Percentiles rank a stretch among this genome's conserved stretches.
These are phyloP conservation scores for Suhomyces sp. DNA, from an alignment of 805 yeast species.

Conservation along the genomic window DNA sequence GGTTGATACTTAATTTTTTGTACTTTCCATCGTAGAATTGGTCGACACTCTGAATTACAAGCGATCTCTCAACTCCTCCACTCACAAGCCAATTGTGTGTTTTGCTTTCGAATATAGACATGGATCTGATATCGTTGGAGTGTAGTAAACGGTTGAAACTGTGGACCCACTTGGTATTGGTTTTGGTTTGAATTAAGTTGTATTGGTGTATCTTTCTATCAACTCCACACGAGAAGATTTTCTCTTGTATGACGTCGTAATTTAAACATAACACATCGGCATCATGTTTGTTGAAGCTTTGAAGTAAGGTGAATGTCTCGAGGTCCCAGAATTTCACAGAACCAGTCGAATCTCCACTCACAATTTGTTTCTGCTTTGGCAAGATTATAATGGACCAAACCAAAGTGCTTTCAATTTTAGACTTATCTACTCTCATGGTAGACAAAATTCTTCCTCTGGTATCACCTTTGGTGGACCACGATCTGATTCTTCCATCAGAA, in stretches of 20 bases:
- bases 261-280: constrained; percentile 84
- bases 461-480: constrained; percentile 59
- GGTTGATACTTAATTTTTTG: constrained; percentile 64
- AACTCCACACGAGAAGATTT: constrained; percentile 84
- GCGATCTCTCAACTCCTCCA: constrained; percentile 77
- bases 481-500: constrained; percentile 87
- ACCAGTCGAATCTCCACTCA: constrained; percentile 97
- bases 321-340: constrained; percentile 91
- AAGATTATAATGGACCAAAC: constrained; percentile 83
- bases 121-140: constrained; percentile 79
- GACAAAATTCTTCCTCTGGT: constrained; percentile 67
- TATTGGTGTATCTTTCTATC: constrained; percentile 87
- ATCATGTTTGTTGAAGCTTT: constrained; percentile 79
- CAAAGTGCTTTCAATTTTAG: constrained; percentile 79
- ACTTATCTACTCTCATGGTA: constrained; percentile 89
- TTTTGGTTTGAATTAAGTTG: constrained; percentile 38
- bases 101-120: constrained; percentile 67
- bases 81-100: constrained; percentile 67
- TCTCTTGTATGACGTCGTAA: constrained; percentile 55
- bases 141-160: constrained; percentile 76
- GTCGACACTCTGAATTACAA: constrained; percentile 62
- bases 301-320: constrained; percentile 68
- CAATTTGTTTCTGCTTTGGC: constrained; percentile 65
- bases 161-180: constrained; percentile 64
- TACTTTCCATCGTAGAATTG: constrained; percentile 71